Evolutionary conservation across 2,329 filamentous ascomycete species (phyloP).

Genomic region (Penicillium sp.): DNA sequence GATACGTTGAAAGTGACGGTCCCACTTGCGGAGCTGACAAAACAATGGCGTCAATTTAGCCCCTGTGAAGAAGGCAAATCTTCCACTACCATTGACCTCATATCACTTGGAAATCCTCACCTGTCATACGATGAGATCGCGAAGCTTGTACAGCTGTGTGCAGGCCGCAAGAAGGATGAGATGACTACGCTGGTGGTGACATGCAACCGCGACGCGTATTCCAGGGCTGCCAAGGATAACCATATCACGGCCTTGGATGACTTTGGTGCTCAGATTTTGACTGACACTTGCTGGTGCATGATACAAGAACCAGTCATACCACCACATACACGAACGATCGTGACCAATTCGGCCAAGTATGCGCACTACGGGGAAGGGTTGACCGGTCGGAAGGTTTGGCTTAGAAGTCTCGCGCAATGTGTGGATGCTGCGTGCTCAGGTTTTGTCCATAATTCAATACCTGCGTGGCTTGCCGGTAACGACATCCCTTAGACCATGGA

Average conservation of each 20-base stretch:
- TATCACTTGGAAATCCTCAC: conserved; percentile 49
- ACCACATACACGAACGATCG: conserved; percentile 27
- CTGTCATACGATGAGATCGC: conserved; percentile 42
- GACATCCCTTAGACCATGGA: not conserved
- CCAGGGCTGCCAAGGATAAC: conserved; percentile 27
- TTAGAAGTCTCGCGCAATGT: conserved; percentile 27
- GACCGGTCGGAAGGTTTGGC: conserved; percentile 23
- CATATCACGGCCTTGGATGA: conserved; percentile 29
- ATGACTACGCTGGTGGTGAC: conserved; percentile 20
- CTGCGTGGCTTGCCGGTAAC: not conserved
- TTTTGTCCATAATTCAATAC: not conserved
- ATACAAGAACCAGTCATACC: conserved; percentile 43
- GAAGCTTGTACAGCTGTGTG: conserved; percentile 32
- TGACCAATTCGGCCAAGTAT: conserved; percentile 51
- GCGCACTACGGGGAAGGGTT: conserved; percentile 42
- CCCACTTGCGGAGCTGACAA: conserved; percentile 2
- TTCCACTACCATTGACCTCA: conserved; percentile 30
- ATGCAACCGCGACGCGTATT: conserved; percentile 19
- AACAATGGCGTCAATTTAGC: conserved; percentile 22
- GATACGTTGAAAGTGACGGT: conserved; percentile 3
- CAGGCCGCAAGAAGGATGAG: conserved; percentile 22
- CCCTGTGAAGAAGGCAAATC: conserved; percentile 6
- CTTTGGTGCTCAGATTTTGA: conserved; percentile 44
- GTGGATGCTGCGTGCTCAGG: conserved; percentile 26
- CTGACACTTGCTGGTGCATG: conserved; percentile 52